Conservation (phyloP, 75 land plant species). For the Cryptomeria japonica region DNA sequence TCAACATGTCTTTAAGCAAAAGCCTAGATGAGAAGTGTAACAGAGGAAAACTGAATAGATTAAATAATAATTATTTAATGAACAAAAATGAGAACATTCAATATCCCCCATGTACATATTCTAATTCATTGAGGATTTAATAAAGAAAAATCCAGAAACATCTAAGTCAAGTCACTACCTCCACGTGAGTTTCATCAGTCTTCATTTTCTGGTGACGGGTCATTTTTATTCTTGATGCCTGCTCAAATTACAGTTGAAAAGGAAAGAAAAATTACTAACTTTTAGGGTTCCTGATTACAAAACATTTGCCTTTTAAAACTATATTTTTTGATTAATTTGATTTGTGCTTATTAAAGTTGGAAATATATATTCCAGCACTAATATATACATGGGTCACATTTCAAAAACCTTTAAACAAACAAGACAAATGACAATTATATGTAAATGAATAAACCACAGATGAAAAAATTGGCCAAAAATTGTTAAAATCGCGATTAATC, state of each 20-base stretch:
- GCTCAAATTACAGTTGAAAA: not conserved
- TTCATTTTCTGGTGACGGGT: conserved; percentile 93
- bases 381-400: not conserved
- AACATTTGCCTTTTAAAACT: not conserved
- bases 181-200: conserved; percentile 94
- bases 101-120: not conserved
- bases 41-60: not conserved
- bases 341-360: not conserved
- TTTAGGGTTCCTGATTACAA: not conserved
- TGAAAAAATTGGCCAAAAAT: too few species aligned
- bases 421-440: not conserved
- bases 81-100: not conserved
- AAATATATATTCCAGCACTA: not conserved
- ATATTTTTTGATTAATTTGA: not conserved
- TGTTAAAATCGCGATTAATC: too few species aligned
- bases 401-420: not conserved
- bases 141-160: not conserved
- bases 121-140: not conserved
- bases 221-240: conserved; percentile 91
- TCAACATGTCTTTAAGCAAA: not conserved
- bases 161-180: conserved; percentile 43
- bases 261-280: not conserved
- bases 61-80: not conserved
- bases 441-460: not conserved
- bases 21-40: not conserved